Conservation (phyloP, 1,139 yeast genomes). For the Sugiyamaella japonica region DNA sequence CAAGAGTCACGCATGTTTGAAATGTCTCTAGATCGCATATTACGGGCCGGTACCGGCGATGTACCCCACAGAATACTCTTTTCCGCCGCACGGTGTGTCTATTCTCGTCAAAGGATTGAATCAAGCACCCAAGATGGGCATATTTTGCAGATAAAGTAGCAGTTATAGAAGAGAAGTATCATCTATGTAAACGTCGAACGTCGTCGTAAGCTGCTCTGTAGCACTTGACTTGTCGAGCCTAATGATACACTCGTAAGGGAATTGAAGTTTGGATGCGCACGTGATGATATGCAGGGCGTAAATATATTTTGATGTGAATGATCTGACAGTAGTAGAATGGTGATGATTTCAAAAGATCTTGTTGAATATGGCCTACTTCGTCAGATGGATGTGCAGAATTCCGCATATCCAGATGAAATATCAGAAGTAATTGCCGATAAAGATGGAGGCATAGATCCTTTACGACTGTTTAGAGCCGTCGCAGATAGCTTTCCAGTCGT, state of each 20-base stretch:
- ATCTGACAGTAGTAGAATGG: neutral
- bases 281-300: no score
- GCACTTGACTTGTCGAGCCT: no score
- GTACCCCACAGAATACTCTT: neutral
- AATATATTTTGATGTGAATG: no score
- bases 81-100: neutral
- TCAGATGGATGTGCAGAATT: conserved; percentile 36
- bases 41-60: conserved; percentile 14
- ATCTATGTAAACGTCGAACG: no score
- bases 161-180: no score
- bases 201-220: no score
- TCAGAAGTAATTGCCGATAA: conserved; percentile 13
- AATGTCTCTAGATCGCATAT: conserved; percentile 3
- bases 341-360: conserved; percentile 1
- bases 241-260: no score
- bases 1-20: neutral
- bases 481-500: conserved; percentile 30
- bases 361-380: conserved; percentile 21
- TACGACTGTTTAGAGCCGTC: conserved; percentile 26
- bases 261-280: no score
- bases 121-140: no score
- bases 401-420: conserved; percentile 27
- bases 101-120: no score
- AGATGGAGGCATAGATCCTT: conserved; percentile 15
- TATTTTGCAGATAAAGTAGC: no score